These are phyloP conservation scores for Glaciozyma martinii DNA, from an alignment of 768 basidiomycete species.

Conservation along the genomic window DNA sequence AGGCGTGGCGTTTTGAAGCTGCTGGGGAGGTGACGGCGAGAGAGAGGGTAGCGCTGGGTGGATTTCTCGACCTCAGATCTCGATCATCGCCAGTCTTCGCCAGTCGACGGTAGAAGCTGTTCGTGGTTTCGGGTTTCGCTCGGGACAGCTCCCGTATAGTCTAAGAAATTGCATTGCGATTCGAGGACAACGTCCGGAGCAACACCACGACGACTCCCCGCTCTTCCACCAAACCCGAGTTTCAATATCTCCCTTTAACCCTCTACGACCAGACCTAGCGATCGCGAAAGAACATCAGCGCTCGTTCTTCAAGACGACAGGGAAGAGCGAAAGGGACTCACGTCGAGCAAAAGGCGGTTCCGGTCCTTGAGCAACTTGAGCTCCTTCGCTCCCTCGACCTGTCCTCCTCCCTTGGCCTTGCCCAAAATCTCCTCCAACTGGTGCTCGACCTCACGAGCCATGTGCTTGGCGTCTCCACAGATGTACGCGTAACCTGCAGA, in stretches of 20 bases:
- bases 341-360: constrained; percentile 65
- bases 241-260: neutral
- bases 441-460: constrained; percentile 94
- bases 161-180: neutral
- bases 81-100: no score
- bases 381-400: constrained; percentile 29
- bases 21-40: neutral
- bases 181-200: no score
- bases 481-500: constrained; percentile 14
- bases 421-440: constrained; percentile 63
- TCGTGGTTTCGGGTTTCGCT: no score
- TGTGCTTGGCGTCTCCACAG: constrained; percentile 53
- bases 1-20: neutral
- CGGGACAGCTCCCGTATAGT: no score
- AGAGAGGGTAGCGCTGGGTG: neutral
- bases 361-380: constrained; percentile 91
- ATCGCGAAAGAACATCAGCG: neutral
- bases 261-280: constrained; percentile 4
- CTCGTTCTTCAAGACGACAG: no score
- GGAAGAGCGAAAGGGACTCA: constrained; percentile 34
- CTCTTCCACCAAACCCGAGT: no score
- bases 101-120: no score
- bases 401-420: constrained; percentile 76
- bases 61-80: neutral
- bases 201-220: no score